These are phyloP conservation scores for Aspergillus hortae DNA, from an alignment of 2,329 filamentous ascomycete genomes.

Conservation along the genomic window DNA sequence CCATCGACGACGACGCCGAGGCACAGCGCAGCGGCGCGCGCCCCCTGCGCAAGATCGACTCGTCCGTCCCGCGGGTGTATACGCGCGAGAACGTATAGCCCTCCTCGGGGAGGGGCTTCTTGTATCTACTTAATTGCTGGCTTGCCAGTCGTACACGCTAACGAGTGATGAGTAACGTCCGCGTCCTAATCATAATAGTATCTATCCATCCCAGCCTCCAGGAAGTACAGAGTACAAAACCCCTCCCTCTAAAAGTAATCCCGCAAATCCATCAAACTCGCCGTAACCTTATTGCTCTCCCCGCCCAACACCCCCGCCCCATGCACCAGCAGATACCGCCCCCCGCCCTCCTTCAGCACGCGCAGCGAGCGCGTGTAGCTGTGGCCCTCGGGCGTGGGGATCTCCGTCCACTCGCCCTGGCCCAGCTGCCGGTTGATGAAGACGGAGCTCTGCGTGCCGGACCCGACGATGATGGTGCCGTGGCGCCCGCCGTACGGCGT, in stretches of 20 bases:
- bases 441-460: constrained; percentile 38
- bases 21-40: background rate
- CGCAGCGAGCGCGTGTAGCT: constrained; percentile 48
- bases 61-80: background rate
- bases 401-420: constrained; percentile 45
- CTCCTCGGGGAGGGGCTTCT: background rate
- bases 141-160: background rate
- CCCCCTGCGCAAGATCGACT: background rate
- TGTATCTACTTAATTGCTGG: background rate
- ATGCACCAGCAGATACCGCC: constrained; percentile 15
- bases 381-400: constrained; percentile 38
- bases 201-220: too few species aligned
- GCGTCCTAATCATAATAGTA: background rate
- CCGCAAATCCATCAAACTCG: constrained; percentile 17
- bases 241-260: background rate
- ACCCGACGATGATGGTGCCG: constrained; percentile 50
- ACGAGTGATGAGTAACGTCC: background rate
- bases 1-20: background rate
- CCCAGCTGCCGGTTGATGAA: constrained; percentile 49
- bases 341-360: constrained; percentile 37
- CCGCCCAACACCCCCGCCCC: constrained; percentile 17
- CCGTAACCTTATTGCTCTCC: constrained; percentile 18
- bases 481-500: constrained; percentile 43
- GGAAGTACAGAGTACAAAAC: background rate
- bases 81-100: background rate